Base-by-base conservation (phyloP, 495 filamentous ascomycete species). In the Aspergillus heteromorphus region DNA sequence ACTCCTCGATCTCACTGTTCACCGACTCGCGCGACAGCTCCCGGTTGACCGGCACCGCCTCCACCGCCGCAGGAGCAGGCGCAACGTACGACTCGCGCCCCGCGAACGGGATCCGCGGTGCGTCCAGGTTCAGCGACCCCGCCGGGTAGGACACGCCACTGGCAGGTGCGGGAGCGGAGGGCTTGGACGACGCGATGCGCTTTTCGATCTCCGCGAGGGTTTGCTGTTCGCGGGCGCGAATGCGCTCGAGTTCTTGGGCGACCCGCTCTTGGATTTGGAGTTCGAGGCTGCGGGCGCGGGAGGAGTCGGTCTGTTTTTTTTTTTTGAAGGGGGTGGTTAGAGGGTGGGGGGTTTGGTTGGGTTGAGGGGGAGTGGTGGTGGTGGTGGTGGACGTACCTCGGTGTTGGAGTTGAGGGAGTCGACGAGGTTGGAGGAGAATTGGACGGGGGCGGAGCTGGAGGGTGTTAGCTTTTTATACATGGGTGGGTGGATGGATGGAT, bases 181-280 rank as follows among this genome's bases (percentile, higher is more conserved):
- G 49, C 55, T 69, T 75, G 18, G 67, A 62, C 53, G 72, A 69
- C 16, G 73, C 63, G 18, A 83, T 78, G 48, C 81, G 72, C 69
- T 83, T 87, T 48, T 80, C 74, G 62, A 75, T 73, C 57, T 77
- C 65, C 64, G 74, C 65, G 53, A 83, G 76, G 55, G 81, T 79
- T 56, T 79, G 66, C 49, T 80, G 76, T 62, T 85, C 79, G 52
- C 87, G 81, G 23, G 83, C 78, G 59, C 77, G 79, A 50, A 96
- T 83, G 48, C 84, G 84, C 59, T 86, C 79, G 47, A 98, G 86
- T 71, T 97, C 95, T 58, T 83, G 73, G 62, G 84, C 80, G 56
- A 97, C 90, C 72, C 95, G 95, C 59, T 79, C 73, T 75, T 97
- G 91, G 66, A 97, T 87, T 58, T 89, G 84, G 55, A 95, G 84